Evolutionary conservation across 2,329 filamentous ascomycete species (phyloP), one percentile per base, ranked within the genome.

Genomic region (Ophiostoma quercus): DNA sequence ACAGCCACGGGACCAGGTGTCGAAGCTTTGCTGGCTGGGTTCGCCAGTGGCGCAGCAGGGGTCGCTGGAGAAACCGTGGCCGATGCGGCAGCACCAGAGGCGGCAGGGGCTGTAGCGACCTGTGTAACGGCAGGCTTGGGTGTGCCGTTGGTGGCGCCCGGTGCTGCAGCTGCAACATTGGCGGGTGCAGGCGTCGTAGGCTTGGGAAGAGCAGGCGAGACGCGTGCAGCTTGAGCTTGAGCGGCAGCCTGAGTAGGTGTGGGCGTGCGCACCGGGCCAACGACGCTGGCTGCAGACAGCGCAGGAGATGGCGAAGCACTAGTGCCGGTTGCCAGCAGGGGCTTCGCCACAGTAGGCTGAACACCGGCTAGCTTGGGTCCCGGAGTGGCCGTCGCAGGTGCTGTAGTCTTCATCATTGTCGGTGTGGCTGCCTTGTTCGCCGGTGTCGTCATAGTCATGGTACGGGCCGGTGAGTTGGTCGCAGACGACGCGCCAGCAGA

Each of bases 161-260:
- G n/a, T n/a, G n/a, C n/a, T n/a, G n/a, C n/a, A n/a, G n/a, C n/a
- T n/a, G n/a, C n/a, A n/a, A n/a, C n/a, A n/a, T n/a, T n/a, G n/a
- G n/a, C n/a, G n/a, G n/a, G n/a, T n/a, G n/a, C 14, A 22, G 29
- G 25, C 1, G 57, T 29, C 12, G 25, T 9, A 5, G 25, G 25
- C 25, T 32, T 34, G 25, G 57, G 14, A 22, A 32, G 57, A 25
- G 57, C 12, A 12, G 57, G 57, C 7, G 54, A 22, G 22, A 14
- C 54, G 11, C 22, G 54, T 60, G 54, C 54, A 60, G 54, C 54
- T 11, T n/a, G 47, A 6, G 47, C 22, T 14, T 62, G 57, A n/a
- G 60, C 29, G 32, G 16, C 11, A n/a, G 12, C 62, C n/a, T 22
- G 63, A 9, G 65, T 66, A 43, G 66, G 41, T 29, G 66, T 67